A percentile compares a stretch with the other conserved stretches of the same genome.
Evolutionary conservation across 192 early-diverging fungal species (phyloP).

Genomic region (Coemansia sp.): DNA sequence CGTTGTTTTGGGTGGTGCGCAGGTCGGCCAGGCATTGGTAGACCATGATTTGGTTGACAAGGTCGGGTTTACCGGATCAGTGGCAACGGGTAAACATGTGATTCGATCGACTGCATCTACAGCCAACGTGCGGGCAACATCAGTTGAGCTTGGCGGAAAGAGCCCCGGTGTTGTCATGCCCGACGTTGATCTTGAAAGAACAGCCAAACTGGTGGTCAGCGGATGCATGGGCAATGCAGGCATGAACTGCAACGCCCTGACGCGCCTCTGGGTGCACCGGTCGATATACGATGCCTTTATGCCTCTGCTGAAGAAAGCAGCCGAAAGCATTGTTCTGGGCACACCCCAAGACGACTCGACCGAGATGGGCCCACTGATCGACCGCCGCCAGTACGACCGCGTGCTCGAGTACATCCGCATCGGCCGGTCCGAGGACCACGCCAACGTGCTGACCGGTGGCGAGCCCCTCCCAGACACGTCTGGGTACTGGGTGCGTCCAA

Average conservation of each 20-base stretch:
- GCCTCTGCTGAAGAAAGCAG: constrained; percentile 49
- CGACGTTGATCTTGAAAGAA: constrained; percentile 53
- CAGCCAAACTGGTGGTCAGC: constrained; percentile 40
- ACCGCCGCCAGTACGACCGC: constrained; percentile 56
- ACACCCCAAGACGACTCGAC: constrained; percentile 24
- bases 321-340: constrained; percentile 24
- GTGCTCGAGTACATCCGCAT: constrained; percentile 54
- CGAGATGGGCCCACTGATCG: constrained; percentile 54
- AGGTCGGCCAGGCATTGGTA: constrained; percentile 48
- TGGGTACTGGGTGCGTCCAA: constrained; percentile 60
- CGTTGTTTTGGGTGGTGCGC: constrained; percentile 54
- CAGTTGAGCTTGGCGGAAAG: constrained; percentile 62
- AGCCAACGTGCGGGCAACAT: constrained; percentile 40
- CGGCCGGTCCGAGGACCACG: constrained; percentile 23
- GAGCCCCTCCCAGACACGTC: not conserved
- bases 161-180: constrained; percentile 55
- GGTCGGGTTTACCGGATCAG: constrained; percentile 57
- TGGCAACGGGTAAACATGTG: constrained; percentile 53
- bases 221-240: constrained; percentile 64
- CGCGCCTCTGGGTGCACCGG: constrained; percentile 69
- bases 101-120: constrained; percentile 51
- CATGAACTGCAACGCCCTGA: constrained; percentile 74
- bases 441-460: constrained; percentile 45
- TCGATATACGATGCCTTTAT: constrained; percentile 64
- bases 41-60: constrained; percentile 53